Evolutionary conservation across 2,329 filamentous ascomycete genomes (phyloP).

Genomic region (Neonectria sp.): DNA sequence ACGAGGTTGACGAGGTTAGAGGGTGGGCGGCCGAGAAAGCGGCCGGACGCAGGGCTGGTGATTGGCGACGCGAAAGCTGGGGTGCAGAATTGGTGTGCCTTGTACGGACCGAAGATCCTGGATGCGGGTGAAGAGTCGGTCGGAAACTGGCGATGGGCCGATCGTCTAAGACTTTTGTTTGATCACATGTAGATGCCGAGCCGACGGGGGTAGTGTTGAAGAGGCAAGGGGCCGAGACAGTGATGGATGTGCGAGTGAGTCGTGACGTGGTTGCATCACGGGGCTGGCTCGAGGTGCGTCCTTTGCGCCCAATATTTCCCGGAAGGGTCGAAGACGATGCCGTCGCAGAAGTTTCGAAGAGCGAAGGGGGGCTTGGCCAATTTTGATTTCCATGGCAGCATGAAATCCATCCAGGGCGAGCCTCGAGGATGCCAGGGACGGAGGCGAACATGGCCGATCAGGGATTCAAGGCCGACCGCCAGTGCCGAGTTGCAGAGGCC

Average conservation of each 20-base stretch:
- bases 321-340: slow-evolving; percentile 7
- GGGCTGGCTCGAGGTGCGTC: slow-evolving; percentile 1
- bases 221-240: slow-evolving; percentile 5
- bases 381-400: slow-evolving; percentile 1
- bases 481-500: slow-evolving; percentile 9
- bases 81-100: slow-evolving; percentile 43
- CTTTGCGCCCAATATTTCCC: slow-evolving; percentile 7
- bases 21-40: slow-evolving; percentile 17
- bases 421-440: slow-evolving; percentile 6
- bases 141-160: slow-evolving; percentile 26
- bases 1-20: neutral
- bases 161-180: slow-evolving; percentile 18
- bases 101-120: slow-evolving; percentile 48
- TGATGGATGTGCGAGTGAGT: neutral
- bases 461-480: slow-evolving; percentile 2
- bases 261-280: slow-evolving; percentile 14
- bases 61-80: slow-evolving; percentile 45
- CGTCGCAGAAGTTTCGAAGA: slow-evolving; percentile 5
- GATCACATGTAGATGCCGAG: slow-evolving; percentile 29
- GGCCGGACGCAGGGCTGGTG: slow-evolving; percentile 17
- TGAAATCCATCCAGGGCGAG: neutral
- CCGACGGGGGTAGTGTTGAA: slow-evolving; percentile 7
- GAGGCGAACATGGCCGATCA: neutral
- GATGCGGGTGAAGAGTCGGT: slow-evolving; percentile 31
- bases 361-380: neutral